Evolutionary conservation across 2,329 filamentous ascomycete genomes (phyloP).

Genomic region (Lachnellula suecica): DNA sequence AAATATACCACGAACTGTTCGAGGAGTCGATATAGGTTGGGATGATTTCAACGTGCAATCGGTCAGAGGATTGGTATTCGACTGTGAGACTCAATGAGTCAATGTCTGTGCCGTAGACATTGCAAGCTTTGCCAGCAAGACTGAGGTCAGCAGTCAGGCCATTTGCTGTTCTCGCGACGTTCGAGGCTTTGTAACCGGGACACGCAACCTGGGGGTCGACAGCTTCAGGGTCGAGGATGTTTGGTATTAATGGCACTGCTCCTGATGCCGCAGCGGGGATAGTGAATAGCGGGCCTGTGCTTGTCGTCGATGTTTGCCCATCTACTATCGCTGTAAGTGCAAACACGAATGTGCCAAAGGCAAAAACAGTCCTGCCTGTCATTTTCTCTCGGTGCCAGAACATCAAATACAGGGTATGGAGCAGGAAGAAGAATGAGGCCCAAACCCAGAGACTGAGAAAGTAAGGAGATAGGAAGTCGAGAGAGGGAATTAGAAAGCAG

Average conservation of each 20-base stretch:
- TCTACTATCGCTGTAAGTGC: conserved; percentile 10
- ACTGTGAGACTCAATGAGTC: conserved; percentile 65
- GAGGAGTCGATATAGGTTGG: conserved; percentile 60
- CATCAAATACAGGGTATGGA: conserved; percentile 8
- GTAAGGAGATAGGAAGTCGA: neutral
- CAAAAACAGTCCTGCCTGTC: conserved; percentile 10
- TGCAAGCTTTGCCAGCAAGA: conserved; percentile 70
- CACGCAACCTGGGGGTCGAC: conserved; percentile 53
- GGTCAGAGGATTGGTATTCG: conserved; percentile 62
- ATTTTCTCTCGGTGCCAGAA: conserved; percentile 15
- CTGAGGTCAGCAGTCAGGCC: conserved; percentile 68
- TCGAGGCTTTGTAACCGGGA: conserved; percentile 66
- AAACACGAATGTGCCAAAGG: conserved; percentile 12
- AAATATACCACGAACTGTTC: conserved; percentile 66
- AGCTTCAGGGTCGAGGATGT: conserved; percentile 63
- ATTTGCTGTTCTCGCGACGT: conserved; percentile 50
- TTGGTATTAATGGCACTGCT: conserved; percentile 54
- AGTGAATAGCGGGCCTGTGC: conserved; percentile 37
- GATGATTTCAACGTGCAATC: conserved; percentile 69
- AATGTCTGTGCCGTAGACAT: conserved; percentile 77
- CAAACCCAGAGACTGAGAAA: conserved; percentile 7
- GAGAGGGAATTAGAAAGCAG: neutral
- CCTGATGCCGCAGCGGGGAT: conserved; percentile 45
- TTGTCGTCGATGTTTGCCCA: conserved; percentile 17
- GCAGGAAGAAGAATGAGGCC: conserved; percentile 11